These are phyloP conservation scores for Lotus japonicus DNA, from an alignment of 306 rosid genomes.

Conservation along the genomic window DNA sequence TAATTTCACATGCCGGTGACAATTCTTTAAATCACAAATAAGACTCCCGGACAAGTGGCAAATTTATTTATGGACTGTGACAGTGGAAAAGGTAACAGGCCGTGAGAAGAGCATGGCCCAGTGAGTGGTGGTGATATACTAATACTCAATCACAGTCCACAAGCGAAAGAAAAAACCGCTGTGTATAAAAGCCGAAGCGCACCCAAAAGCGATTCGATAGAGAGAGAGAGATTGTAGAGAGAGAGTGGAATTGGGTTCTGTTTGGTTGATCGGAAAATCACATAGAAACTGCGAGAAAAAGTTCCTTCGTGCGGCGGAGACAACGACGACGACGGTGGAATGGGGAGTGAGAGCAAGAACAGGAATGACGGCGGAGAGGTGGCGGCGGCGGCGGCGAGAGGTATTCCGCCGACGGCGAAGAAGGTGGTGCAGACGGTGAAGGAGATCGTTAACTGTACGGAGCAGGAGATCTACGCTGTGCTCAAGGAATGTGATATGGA, in stretches of 20 bases:
- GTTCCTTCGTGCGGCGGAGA: too few species aligned
- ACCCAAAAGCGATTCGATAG: not conserved
- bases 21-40: not conserved
- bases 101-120: not conserved
- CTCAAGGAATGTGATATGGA: conserved; percentile 38
- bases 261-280: conserved; percentile 19
- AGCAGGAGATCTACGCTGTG: conserved; percentile 27
- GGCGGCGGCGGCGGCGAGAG: not conserved
- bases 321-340: not conserved
- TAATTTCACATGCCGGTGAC: not conserved
- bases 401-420: not conserved
- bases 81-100: not conserved
- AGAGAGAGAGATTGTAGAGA: not conserved
- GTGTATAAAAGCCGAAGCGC: conserved; percentile 12
- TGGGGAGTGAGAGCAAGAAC: conserved; percentile 21
- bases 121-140: conserved; percentile 5
- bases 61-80: not conserved
- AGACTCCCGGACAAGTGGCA: not conserved
- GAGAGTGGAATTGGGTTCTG: not conserved
- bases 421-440: conserved; percentile 22
- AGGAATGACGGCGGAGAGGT: not conserved
- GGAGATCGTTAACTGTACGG: conserved; percentile 32
- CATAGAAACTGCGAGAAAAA: not conserved
- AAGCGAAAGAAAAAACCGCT: conserved; percentile 9
- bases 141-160: conserved; percentile 22